Evolutionary conservation across 2,329 filamentous ascomycete genomes (phyloP).

Genomic region (Taxawa tesnikishii): DNA sequence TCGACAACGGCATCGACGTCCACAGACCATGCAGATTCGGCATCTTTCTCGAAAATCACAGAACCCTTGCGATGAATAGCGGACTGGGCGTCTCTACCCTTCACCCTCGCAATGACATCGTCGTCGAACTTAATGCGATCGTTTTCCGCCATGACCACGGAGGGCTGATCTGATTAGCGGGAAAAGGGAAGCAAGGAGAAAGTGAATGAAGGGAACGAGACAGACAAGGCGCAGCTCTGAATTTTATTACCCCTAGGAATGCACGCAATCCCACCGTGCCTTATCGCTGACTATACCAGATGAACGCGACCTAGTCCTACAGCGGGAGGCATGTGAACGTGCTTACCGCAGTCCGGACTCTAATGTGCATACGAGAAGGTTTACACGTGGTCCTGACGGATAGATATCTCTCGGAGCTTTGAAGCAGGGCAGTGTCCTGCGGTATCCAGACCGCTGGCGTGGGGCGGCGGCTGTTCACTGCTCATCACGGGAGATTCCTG

Average conservation of each 20-base stretch:
- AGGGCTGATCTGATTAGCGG: background rate
- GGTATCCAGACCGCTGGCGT: too few relatives aligned
- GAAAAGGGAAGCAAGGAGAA: conserved; percentile 1
- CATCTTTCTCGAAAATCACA: conserved; percentile 5
- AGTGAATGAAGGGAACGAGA: conserved; percentile 1
- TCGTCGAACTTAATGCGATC: conserved; percentile 4
- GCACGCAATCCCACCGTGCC: too few relatives aligned
- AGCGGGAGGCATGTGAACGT: too few relatives aligned
- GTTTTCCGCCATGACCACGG: conserved; percentile 1
- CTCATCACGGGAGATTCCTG: too few relatives aligned
- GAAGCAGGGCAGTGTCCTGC: too few relatives aligned
- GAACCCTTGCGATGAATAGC: conserved; percentile 3
- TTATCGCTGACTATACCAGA: too few relatives aligned
- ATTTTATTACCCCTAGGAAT: background rate
- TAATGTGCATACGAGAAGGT: too few relatives aligned
- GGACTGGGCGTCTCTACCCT: conserved; percentile 1
- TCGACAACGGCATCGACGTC: conserved; percentile 5
- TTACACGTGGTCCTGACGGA: too few relatives aligned
- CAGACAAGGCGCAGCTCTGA: background rate
- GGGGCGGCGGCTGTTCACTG: too few relatives aligned
- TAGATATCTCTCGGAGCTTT: too few relatives aligned
- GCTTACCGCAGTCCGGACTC: too few relatives aligned
- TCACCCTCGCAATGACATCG: conserved; percentile 3
- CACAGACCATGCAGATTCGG: conserved; percentile 5
- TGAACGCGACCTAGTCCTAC: too few relatives aligned